Conservation (phyloP, 768 basidiomycete species). For the Amyloporia xantha region DNA sequence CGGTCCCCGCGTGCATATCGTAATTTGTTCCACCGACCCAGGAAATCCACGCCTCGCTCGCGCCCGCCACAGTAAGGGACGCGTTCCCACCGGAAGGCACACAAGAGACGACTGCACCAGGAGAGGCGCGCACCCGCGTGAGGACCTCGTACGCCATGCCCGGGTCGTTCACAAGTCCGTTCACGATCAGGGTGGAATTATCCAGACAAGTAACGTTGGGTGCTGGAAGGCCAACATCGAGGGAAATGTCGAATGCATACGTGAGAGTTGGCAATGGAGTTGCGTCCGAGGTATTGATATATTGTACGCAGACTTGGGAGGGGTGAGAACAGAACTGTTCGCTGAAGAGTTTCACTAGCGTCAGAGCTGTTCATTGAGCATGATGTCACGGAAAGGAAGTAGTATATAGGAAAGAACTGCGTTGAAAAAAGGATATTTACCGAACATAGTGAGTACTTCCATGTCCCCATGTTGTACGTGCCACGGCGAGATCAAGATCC, state of each 20-base stretch:
- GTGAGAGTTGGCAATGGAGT: constrained; percentile 35
- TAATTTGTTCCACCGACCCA: constrained; percentile 77
- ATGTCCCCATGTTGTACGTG: constrained; percentile 56
- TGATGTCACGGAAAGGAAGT: background rate
- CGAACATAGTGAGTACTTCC: constrained; percentile 39
- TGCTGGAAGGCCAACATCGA: constrained; percentile 38
- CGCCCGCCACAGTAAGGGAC: constrained; percentile 39
- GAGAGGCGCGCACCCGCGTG: constrained; percentile 35
- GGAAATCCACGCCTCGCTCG: constrained; percentile 54
- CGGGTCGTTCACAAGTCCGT: constrained; percentile 39
- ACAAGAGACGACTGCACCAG: constrained; percentile 28
- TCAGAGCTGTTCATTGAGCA: background rate
- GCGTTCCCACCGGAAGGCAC: constrained; percentile 26
- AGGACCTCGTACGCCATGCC: constrained; percentile 74
- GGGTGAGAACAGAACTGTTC: constrained; percentile 67
- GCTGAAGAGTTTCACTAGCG: constrained; percentile 22
- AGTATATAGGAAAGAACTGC: background rate
- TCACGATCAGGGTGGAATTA: constrained; percentile 46
- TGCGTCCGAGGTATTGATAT: constrained; percentile 32
- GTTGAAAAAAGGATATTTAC: constrained; percentile 26
- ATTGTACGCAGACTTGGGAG: constrained; percentile 53
- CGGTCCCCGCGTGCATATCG: constrained; percentile 53
- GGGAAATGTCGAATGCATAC: constrained; percentile 40
- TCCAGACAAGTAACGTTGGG: constrained; percentile 59
- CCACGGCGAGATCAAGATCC: constrained; percentile 57